Conservation (phyloP, 2,329 filamentous ascomycete genomes). For the Shiraia bambusicola region DNA sequence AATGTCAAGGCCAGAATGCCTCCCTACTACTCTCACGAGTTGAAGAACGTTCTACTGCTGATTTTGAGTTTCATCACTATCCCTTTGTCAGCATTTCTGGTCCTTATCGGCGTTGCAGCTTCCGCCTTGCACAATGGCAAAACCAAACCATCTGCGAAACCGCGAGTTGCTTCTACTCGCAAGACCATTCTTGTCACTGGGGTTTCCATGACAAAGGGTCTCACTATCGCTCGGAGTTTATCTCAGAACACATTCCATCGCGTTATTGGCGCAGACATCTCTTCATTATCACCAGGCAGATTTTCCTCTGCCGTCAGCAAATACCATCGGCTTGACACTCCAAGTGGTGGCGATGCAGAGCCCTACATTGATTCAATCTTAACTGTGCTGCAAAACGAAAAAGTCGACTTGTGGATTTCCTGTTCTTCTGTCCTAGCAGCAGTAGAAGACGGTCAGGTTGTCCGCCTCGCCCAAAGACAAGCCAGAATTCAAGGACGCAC, state of each 20-base stretch:
- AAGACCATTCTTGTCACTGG: conserved; percentile 70
- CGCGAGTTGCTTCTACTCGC: conserved; percentile 16
- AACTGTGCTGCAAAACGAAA: conserved; percentile 60
- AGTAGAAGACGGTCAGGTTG: conserved; percentile 66
- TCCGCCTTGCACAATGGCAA: conserved; percentile 10
- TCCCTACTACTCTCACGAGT: conserved; percentile 44
- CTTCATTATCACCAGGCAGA: conserved; percentile 43
- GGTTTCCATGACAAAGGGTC: conserved; percentile 70
- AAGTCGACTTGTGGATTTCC: conserved; percentile 70
- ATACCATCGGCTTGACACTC: conserved; percentile 55
- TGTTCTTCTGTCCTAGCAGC: conserved; percentile 69
- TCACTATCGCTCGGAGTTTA: conserved; percentile 66
- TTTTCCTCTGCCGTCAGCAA: conserved; percentile 58
- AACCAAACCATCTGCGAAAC: conserved; percentile 5
- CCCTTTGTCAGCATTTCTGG: conserved; percentile 48
- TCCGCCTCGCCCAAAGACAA: conserved; percentile 53
- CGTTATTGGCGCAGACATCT: conserved; percentile 71
- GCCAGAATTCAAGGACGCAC: conserved; percentile 47
- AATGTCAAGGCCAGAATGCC: conserved; percentile 12
- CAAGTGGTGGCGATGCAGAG: conserved; percentile 40
- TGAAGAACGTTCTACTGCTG: conserved; percentile 54
- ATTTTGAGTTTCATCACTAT: conserved; percentile 48
- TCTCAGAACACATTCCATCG: conserved; percentile 62
- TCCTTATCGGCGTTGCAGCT: conserved; percentile 27
- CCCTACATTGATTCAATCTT: conserved; percentile 61